Evolutionary conservation across 768 basidiomycete genomes (phyloP).

Genomic region (Podaxis pistillaris): DNA sequence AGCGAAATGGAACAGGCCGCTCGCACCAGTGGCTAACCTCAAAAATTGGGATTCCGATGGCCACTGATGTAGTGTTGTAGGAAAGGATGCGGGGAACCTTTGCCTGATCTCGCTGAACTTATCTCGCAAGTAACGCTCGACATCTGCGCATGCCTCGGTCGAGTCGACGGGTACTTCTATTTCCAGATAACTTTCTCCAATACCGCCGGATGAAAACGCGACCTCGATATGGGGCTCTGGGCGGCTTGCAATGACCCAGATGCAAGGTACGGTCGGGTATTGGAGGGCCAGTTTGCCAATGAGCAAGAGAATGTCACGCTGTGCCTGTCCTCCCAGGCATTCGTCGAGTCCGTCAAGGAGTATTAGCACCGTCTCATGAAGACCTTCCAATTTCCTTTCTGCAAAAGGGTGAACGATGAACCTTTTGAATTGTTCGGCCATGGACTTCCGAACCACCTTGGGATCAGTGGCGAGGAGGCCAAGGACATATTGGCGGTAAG

Average conservation of each 20-base stretch:
- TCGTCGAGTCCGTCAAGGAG: too few species aligned
- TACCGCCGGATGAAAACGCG: conserved; percentile 4
- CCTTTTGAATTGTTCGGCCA: conserved; percentile 12
- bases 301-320: conserved; percentile 17
- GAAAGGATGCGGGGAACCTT: not conserved
- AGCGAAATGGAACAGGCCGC: conserved; percentile 26
- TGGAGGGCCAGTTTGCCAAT: conserved; percentile 5
- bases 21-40: conserved; percentile 19
- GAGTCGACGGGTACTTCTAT: conserved; percentile 10
- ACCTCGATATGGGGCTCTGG: conserved; percentile 23
- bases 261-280: conserved; percentile 15
- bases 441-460: not conserved
- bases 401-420: conserved; percentile 17
- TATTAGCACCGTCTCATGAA: conserved; percentile 20
- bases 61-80: conserved; percentile 17
- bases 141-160: conserved; percentile 5
- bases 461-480: conserved; percentile 9
- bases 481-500: conserved; percentile 9
- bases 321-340: conserved; percentile 16
- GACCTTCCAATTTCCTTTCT: conserved; percentile 18
- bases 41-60: conserved; percentile 15
- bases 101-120: conserved; percentile 3
- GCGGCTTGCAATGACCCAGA: conserved; percentile 26
- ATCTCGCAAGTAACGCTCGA: too few species aligned
- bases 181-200: not conserved